Conservation (phyloP, 441 rosid species). For the Arabidopsis lyrata region DNA sequence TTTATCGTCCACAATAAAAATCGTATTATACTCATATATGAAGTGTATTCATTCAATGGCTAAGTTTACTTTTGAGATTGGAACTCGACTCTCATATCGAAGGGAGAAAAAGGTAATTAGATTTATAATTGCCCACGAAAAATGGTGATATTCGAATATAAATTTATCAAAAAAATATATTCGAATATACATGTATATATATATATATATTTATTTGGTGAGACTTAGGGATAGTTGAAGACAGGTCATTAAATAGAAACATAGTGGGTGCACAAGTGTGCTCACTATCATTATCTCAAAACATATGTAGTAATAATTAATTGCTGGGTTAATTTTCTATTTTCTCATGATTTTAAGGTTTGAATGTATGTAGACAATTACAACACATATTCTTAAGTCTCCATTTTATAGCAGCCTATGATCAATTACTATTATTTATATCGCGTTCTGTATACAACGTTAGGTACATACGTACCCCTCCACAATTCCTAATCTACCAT, state of each 20-base stretch:
- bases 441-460: neutral
- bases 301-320: slow-evolving; percentile 30
- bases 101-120: neutral
- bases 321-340: slow-evolving; percentile 35
- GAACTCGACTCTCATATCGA: neutral
- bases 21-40: neutral
- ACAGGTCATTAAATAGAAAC: slow-evolving; percentile 43
- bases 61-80: neutral
- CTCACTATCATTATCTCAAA: slow-evolving; percentile 49
- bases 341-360: slow-evolving; percentile 42
- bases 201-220: slow-evolving; percentile 31
- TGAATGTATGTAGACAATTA: slow-evolving; percentile 32
- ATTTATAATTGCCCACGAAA: neutral
- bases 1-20: neutral
- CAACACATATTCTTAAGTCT: slow-evolving; percentile 34
- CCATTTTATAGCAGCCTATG: slow-evolving; percentile 28
- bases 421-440: neutral
- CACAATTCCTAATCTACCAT: slow-evolving; percentile 29
- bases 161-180: neutral
- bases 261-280: slow-evolving; percentile 48
- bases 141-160: slow-evolving; percentile 30
- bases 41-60: neutral
- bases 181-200: neutral
- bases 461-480: slow-evolving; percentile 19
- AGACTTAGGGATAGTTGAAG: slow-evolving; percentile 38